Evolutionary conservation across 345 rosid species (phyloP).

Genomic region (Hibiscus tridactylites): DNA sequence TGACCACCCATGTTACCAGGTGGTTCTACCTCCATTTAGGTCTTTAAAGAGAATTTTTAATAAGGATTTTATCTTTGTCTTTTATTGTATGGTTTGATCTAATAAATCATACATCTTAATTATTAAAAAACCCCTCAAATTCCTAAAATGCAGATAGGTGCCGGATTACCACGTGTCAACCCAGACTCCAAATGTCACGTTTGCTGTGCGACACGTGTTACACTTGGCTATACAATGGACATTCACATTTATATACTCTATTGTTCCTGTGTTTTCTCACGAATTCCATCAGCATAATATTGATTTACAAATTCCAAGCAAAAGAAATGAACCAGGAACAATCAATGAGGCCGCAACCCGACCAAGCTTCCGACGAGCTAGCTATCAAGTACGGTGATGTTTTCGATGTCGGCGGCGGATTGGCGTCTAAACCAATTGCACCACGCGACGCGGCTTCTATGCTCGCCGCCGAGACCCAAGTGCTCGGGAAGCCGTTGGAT

Average conservation of each 20-base stretch:
- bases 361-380: constrained; percentile 9
- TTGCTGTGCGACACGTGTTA: neutral
- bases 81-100: too few species aligned
- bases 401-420: constrained; percentile 30
- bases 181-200: neutral
- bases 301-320: neutral
- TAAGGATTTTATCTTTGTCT: too few species aligned
- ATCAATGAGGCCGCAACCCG: constrained; percentile 10
- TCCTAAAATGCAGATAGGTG: neutral
- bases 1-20: too few species aligned
- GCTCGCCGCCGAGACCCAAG: constrained; percentile 27
- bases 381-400: constrained; percentile 30
- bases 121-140: too few species aligned
- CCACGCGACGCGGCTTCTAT: constrained; percentile 26
- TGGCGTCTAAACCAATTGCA: constrained; percentile 25
- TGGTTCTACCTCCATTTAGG: too few species aligned
- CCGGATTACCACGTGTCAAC: neutral
- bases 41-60: too few species aligned
- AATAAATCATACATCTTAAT: too few species aligned
- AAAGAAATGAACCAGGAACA: constrained; percentile 24
- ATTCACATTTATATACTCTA: neutral
- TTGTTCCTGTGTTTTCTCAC: neutral
- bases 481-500: constrained; percentile 18
- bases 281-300: neutral
- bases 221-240: neutral